Conservation (phyloP, 441 rosid species). For the Aleurites moluccanus region DNA sequence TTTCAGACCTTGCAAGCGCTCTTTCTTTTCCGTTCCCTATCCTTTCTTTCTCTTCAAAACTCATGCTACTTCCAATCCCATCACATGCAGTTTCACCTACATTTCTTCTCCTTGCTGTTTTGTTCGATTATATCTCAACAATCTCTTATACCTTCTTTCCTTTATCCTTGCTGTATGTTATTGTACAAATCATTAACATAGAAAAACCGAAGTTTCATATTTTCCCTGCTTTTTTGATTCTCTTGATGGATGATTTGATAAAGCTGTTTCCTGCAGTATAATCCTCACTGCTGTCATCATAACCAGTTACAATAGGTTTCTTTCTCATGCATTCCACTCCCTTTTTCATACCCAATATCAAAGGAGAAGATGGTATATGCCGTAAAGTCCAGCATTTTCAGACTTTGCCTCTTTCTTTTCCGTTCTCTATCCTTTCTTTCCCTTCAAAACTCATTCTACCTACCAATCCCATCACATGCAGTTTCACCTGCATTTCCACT, state of each 20-base stretch:
- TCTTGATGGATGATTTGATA: conserved; percentile 69
- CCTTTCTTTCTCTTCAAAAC: conserved; percentile 38
- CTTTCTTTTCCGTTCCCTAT: conserved; percentile 36
- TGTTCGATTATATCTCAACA: conserved; percentile 27
- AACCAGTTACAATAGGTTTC: conserved; percentile 60
- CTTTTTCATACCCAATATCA: conserved; percentile 65
- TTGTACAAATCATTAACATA: no score
- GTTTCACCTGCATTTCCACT: conserved; percentile 7
- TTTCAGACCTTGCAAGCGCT: conserved; percentile 63
- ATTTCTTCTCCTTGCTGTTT: conserved; percentile 17
- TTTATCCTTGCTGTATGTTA: conserved; percentile 24
- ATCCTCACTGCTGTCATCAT: conserved; percentile 46
- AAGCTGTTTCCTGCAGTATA: conserved; percentile 51
- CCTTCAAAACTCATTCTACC: conserved; percentile 42
- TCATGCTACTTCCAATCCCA: conserved; percentile 41
- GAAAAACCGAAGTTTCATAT: conserved; percentile 30
- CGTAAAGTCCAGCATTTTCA: conserved; percentile 73
- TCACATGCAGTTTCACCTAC: conserved; percentile 16
- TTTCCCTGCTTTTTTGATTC: conserved; percentile 65
- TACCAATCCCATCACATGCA: conserved; percentile 32
- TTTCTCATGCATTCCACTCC: conserved; percentile 83
- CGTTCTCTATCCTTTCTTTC: conserved; percentile 23
- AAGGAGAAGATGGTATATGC: conserved; percentile 84
- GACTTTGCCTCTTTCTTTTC: conserved; percentile 63
- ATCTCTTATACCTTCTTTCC: conserved; percentile 31